Base-by-base conservation (phyloP, 768 basidiomycete species). In the Amanita phalloides region DNA sequence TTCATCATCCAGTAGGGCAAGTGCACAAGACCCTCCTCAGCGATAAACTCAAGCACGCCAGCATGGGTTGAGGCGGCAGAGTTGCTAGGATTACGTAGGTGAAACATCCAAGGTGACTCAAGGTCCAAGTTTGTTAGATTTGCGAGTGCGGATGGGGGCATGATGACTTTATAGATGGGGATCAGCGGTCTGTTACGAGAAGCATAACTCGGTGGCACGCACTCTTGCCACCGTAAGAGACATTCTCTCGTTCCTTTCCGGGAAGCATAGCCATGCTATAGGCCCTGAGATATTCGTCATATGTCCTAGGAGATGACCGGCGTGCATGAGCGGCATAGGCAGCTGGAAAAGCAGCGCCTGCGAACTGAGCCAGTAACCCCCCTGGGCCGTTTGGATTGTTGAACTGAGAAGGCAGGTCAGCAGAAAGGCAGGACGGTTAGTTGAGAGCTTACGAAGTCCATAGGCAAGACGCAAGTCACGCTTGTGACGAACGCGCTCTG, bases 1-100 rank as follows among this genome's bases (percentile, higher is more conserved):
- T 88, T 93, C 95, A 99, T 99, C 90, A 99, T 95, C 96, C 96
- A 99, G 59, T 92, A 87, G 0, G 96, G 96, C 13, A 99, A 74
- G 71, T 98, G 87, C 2, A 94, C 94, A 11, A 87, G 76, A 10
- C 96, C 96, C 66, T 98, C 95, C 52, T 96, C 86, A 2, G 96
- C 95, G 57, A 97, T 97, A 68, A 99, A 99, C 64, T 99, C 96
- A 26, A 99, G 79, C 25, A 99, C 96, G 73, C 96, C 96, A 1
- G 89, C 90, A 63, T 99, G 91, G 1, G 96, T 98, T 20, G 79
- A 93, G 49, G 79, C 87, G 32, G 81, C 89, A 48, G 77, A 75
- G 69, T 86, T 94, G 60, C 71, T 70, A 46, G 96, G 95, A 67
- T 98, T 98, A 45, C 90, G 85, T 48, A 99, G 75, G 56, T 95